Conservation (phyloP, 345 rosid genomes). For the Eucalyptus decipiens region DNA sequence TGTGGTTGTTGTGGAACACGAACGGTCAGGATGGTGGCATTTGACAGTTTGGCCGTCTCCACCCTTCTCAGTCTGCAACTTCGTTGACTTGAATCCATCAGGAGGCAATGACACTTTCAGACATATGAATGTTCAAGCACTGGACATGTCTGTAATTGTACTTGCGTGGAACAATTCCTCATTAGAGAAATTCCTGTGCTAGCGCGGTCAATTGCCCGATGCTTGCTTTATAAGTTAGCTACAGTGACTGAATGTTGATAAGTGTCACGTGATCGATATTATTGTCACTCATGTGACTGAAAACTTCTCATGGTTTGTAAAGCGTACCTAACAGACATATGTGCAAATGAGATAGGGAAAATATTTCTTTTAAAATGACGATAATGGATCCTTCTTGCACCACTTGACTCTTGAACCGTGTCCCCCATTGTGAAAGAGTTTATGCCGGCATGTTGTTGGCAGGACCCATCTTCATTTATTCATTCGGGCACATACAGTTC, state of each 20-base stretch:
- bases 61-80: not conserved
- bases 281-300: not conserved
- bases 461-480: slow-evolving; percentile 30
- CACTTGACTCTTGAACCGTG: not conserved
- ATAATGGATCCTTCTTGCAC: not conserved
- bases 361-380: not conserved
- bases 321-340: not conserved
- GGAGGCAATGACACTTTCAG: not conserved
- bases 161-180: not conserved
- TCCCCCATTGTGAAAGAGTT: not conserved
- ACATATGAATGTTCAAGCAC: not conserved
- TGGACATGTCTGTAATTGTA: not conserved
- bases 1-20: not conserved
- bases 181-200: not conserved
- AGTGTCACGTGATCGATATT: not conserved
- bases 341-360: not conserved
- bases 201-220: not conserved
- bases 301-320: not conserved
- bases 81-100: not conserved
- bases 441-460: not conserved
- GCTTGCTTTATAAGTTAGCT: not conserved
- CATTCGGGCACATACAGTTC: slow-evolving; percentile 23
- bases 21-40: not conserved
- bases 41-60: not conserved
- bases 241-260: not conserved